phyloP scores from a whole-genome alignment of 371 early-diverging fungal species.

The Mycotypha africana region DNA sequence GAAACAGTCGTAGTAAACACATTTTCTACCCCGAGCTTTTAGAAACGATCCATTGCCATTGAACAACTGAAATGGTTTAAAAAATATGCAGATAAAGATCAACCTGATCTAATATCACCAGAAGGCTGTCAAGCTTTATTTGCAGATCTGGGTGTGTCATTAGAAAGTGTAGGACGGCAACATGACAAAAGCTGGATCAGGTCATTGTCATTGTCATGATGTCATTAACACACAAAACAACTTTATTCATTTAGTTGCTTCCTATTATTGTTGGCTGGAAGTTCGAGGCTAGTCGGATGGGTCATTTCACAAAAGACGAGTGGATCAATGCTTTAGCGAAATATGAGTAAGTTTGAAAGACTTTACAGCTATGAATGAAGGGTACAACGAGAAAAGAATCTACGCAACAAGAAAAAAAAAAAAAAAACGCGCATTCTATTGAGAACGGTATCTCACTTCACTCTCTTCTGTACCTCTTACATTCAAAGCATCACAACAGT shows the following conservation, averaged over 20 bases:
- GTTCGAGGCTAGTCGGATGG: constrained; percentile 29
- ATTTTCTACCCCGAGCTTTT: no score
- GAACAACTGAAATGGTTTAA: constrained; percentile 16
- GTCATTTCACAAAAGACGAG: constrained; percentile 13
- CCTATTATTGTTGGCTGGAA: constrained; percentile 36
- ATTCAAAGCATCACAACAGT: neutral
- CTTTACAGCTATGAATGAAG: no score
- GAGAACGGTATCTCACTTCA: neutral
- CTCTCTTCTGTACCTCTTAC: neutral
- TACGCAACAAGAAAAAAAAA: no score
- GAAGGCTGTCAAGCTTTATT: constrained; percentile 34
- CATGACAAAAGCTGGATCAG: no score
- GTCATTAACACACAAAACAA: no score
- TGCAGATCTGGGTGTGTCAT: constrained; percentile 19
- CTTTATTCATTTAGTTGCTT: no score
- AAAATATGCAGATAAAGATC: constrained; percentile 21
- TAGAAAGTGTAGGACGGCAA: constrained; percentile 30
- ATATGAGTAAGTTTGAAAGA: no score
- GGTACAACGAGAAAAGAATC: no score
- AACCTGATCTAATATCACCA: constrained; percentile 19
- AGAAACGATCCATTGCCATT: neutral
- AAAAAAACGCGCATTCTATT: neutral
- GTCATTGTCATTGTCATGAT: no score
- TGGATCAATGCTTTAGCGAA: constrained; percentile 10
- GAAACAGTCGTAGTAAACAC: no score